A percentile compares a stretch with the other conserved stretches of the same genome.
Conservation (phyloP, 1,284 basidiomycete species). For the Schizophyllum commune region DNA sequence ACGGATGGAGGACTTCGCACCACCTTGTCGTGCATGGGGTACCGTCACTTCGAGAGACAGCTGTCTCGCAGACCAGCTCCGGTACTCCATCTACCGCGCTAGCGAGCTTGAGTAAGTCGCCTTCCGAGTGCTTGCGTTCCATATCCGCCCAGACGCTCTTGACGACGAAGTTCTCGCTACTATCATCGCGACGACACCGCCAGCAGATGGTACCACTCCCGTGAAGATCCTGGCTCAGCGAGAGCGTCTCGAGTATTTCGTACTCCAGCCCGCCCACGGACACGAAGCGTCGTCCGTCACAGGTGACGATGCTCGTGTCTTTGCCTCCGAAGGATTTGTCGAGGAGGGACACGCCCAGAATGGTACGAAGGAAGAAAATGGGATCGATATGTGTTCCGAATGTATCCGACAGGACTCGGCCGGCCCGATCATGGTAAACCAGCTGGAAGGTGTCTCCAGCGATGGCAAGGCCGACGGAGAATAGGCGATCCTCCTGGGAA, state of each 20-base stretch:
- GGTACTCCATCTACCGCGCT: conserved; percentile 2
- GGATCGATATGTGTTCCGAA: background rate
- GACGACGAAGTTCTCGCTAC: conserved; percentile 7
- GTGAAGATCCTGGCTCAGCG: conserved; percentile 3
- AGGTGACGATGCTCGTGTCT: too few relatives aligned
- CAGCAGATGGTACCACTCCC: conserved; percentile 10
- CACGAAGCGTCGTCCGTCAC: conserved; percentile 1
- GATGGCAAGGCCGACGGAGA: too few relatives aligned
- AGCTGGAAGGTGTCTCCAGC: too few relatives aligned
- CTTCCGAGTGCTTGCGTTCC: conserved; percentile 1
- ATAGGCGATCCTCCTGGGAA: too few relatives aligned
- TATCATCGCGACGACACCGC: conserved; percentile 1
- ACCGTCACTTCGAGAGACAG: background rate
- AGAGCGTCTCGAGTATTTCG: too few relatives aligned
- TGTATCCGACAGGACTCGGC: too few relatives aligned
- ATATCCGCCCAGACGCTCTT: conserved; percentile 8
- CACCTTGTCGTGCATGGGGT: too few relatives aligned
- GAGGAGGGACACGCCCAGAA: background rate
- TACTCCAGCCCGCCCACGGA: conserved; percentile 1
- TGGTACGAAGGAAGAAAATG: background rate
- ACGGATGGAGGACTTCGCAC: too few relatives aligned
- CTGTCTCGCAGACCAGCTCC: conserved; percentile 2
- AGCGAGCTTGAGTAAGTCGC: conserved; percentile 1
- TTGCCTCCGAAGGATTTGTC: background rate
- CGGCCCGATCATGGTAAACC: too few relatives aligned